A percentile compares a stretch with the other conserved stretches of the same genome.
Conservation (phyloP, 2,329 filamentous ascomycete genomes). For the Nigrospora osmanthi region DNA sequence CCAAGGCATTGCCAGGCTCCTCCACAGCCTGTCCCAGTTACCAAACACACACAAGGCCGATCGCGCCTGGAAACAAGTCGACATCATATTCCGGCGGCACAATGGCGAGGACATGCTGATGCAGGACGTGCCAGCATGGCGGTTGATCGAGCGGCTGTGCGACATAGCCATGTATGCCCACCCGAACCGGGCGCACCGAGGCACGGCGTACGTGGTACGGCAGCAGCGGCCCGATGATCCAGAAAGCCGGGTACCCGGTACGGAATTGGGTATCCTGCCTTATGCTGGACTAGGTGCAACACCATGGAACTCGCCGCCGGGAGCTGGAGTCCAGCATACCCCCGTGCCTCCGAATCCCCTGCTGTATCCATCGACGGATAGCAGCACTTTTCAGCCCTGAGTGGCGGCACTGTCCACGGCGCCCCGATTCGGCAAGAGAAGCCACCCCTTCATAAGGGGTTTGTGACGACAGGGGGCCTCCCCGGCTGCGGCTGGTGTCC, state of each 20-base stretch:
- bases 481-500: too few species aligned
- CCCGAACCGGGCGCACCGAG: not conserved
- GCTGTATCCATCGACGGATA: not conserved
- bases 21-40: slow-evolving; percentile 7
- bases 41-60: slow-evolving; percentile 6
- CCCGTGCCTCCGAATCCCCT: not conserved
- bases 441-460: too few species aligned
- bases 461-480: too few species aligned
- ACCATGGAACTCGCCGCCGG: not conserved
- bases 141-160: slow-evolving; percentile 9
- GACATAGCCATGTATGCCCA: slow-evolving; percentile 11
- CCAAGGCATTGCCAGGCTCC: slow-evolving; percentile 5
- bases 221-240: too few species aligned
- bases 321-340: not conserved
- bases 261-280: not conserved
- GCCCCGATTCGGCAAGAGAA: too few species aligned
- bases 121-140: slow-evolving; percentile 8
- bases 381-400: not conserved
- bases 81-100: slow-evolving; percentile 8
- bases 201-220: not conserved
- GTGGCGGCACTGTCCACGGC: too few species aligned
- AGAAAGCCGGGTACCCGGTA: not conserved
- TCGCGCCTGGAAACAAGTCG: slow-evolving; percentile 10
- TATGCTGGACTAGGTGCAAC: not conserved
- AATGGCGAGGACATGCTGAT: slow-evolving; percentile 9